Evolutionary conservation across 352 stramenopile genomes (phyloP), one percentile per base, ranked within the genome.

Genomic region (Albugo laibachii): DNA sequence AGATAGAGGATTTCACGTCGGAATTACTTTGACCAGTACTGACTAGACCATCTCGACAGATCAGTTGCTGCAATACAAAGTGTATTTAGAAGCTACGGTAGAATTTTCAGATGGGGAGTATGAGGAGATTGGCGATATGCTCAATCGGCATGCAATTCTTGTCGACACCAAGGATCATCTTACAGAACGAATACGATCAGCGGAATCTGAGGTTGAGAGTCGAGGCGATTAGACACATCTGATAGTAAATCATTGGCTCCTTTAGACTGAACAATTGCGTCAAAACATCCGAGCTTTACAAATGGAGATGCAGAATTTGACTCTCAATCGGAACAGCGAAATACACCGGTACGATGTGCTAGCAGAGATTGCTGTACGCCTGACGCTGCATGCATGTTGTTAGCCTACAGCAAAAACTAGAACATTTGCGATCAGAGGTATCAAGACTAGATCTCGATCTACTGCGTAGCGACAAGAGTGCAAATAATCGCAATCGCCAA

Each of bases 121-220:
- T 41, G 76, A 91, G 55, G 80, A 88, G 51, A 82, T 87, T 45
- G 66, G 63, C 19, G 80, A 91, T 37, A 78, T 92, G 50, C 57
- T 91, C 15, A 91, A 84, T 58, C 74, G 82, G 11, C 69, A 91
- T 48, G 62, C 67, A 13, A 95, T 79, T 43, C 62, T 95, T 0
- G 59, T 87, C 10, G 72, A 88, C 49, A 88, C 84, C 3, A 94
- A 95, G 53, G 74, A 70, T 42, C 81, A 94, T 47, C 60, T 94
- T 12, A 76, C 73, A 38, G 61, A 60, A n/a, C 80, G 83, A 59
- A 74, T 81, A 20, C 63, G 65, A 2, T 48, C 56, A 34, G 70
- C 72, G 8, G 72, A 88, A 55, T 47, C 80, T 18, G 70, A 88
- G 46, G 66, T 74, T 46, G 4, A 49, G 55, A 44, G 47, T 55